Conservation (phyloP, 164 flowering plant genomes). For the Sextonia rubra region DNA sequence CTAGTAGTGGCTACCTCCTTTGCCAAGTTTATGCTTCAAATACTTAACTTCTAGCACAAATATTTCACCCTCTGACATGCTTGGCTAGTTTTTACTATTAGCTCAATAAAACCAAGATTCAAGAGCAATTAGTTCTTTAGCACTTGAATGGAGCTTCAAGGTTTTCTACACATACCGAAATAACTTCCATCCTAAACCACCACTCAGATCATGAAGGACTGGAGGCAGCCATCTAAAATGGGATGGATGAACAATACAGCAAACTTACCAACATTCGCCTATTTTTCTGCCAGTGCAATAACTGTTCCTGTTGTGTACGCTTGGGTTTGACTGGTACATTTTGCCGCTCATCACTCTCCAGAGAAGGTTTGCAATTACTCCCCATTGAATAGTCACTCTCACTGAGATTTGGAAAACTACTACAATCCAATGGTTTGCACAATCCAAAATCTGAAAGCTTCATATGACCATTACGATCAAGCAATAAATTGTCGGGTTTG, state of each 20-base stretch:
- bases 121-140: too few relatives aligned
- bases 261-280: slow-evolving; percentile 35
- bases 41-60: background rate
- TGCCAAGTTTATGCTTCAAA: too few relatives aligned
- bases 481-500: slow-evolving; percentile 44
- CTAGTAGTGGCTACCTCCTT: too few relatives aligned
- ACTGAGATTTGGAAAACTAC: slow-evolving; percentile 35
- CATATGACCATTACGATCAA: slow-evolving; percentile 44
- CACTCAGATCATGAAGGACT: background rate
- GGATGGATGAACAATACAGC: background rate
- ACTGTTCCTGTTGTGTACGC: slow-evolving; percentile 40
- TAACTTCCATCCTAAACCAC: background rate
- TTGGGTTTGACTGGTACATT: slow-evolving; percentile 16
- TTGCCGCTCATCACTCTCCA: slow-evolving; percentile 23
- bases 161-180: background rate
- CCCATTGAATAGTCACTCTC: slow-evolving; percentile 30
- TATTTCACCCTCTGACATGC: background rate
- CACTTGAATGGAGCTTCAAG: background rate
- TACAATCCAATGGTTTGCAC: slow-evolving; percentile 44
- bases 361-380: slow-evolving; percentile 19
- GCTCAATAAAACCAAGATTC: background rate
- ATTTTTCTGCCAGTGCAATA: slow-evolving; percentile 37
- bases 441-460: slow-evolving; percentile 48
- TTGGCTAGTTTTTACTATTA: background rate
- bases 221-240: background rate